phyloP scores from a whole-genome alignment of 352 stramenopile species.

The Pythium chondricola region DNA sequence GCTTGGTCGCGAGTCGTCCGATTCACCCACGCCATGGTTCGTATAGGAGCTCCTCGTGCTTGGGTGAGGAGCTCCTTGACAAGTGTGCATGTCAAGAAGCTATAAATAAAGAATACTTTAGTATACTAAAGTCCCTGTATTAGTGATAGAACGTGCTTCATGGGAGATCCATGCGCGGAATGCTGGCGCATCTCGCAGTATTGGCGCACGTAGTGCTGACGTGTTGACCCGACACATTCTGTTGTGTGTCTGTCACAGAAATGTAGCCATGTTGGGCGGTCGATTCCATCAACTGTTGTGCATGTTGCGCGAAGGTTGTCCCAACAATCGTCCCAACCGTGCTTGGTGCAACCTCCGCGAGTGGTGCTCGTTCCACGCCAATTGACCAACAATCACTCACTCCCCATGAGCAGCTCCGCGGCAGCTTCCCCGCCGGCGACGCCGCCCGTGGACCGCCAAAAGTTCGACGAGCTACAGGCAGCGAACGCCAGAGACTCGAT shows the following conservation, averaged over 20 bases:
- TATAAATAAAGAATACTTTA: no score
- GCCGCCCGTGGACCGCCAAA: slow-evolving; percentile 24
- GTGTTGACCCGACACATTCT: no score
- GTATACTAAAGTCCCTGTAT: no score
- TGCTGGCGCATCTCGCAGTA: no score
- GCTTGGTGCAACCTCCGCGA: slow-evolving; percentile 7
- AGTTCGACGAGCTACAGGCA: slow-evolving; percentile 33
- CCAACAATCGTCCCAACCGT: no score
- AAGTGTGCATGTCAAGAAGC: no score
- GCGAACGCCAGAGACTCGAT: slow-evolving; percentile 8
- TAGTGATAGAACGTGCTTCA: no score
- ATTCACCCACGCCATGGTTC: slow-evolving; percentile 65
- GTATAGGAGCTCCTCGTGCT: no score
- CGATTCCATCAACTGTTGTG: background rate
- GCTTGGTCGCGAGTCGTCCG: slow-evolving; percentile 51
- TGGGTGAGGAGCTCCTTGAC: no score
- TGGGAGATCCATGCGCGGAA: no score
- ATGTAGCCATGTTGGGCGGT: slow-evolving; percentile 7
- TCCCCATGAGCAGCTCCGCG: slow-evolving; percentile 2
- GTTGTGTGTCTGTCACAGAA: background rate
- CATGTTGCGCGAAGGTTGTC: slow-evolving; percentile 16
- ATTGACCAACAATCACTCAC: slow-evolving; percentile 1
- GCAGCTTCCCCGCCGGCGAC: background rate
- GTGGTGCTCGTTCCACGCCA: slow-evolving; percentile 7
- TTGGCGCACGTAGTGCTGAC: no score